Evolutionary conservation across 2,329 filamentous ascomycete species (phyloP).

Genomic region (Cladosporium colombiae): DNA sequence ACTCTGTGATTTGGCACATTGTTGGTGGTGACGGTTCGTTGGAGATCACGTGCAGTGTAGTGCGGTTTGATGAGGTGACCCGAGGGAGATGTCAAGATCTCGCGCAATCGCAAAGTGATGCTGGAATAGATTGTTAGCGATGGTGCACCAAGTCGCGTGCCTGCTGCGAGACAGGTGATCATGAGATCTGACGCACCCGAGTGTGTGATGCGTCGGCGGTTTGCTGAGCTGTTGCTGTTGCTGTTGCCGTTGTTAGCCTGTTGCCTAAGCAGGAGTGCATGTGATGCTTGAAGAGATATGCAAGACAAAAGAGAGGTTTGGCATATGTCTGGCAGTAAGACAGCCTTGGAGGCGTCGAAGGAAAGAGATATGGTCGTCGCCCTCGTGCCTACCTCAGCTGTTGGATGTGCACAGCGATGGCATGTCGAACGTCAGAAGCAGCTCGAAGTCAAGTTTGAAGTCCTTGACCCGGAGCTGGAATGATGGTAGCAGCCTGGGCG

Average conservation of each 20-base stretch:
- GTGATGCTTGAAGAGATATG: background rate
- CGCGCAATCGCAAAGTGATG: background rate
- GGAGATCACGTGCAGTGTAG: background rate
- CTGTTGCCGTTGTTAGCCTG: background rate
- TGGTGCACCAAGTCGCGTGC: background rate
- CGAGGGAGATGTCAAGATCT: background rate
- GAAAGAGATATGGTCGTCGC: background rate
- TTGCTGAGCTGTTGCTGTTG: background rate
- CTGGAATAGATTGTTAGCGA: background rate
- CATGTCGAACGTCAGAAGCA: background rate
- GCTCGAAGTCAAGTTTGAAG: background rate
- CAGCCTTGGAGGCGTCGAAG: background rate
- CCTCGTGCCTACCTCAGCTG: background rate
- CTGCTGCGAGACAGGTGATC: background rate
- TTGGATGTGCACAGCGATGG: background rate
- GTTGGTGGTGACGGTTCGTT: background rate
- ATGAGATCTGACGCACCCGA: conserved; percentile 1
- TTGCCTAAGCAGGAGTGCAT: conserved; percentile 1
- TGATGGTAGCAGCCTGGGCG: background rate
- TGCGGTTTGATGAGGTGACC: background rate
- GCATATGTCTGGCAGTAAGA: background rate
- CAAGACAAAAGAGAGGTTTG: background rate
- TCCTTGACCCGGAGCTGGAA: background rate
- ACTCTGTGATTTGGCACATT: conserved; percentile 13
- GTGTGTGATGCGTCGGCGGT: conserved; percentile 1